Percentiles rank a stretch among this genome's conserved stretches.
Conservation (phyloP, 768 basidiomycete genomes). For the Hericium rajendrae region DNA sequence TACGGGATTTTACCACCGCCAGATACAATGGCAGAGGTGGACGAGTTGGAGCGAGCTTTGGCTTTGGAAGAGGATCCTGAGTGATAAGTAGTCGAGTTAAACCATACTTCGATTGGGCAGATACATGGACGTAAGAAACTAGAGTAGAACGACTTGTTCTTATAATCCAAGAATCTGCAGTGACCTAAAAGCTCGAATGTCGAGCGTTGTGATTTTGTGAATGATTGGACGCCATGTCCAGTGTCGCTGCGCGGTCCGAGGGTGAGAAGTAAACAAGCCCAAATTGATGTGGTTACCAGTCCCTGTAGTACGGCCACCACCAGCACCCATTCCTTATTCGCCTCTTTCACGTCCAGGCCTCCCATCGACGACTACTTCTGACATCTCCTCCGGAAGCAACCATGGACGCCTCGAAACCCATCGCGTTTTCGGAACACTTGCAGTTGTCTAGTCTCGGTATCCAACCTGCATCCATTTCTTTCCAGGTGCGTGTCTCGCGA, state of each 20-base stretch:
- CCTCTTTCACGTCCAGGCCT: slow-evolving; percentile 2
- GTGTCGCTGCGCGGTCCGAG: too few relatives aligned
- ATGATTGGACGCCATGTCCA: background rate
- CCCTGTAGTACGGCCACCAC: background rate
- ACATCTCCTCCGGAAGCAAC: slow-evolving; percentile 7
- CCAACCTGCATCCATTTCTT: slow-evolving; percentile 94
- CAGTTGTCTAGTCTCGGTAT: slow-evolving; percentile 94
- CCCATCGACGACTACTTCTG: slow-evolving; percentile 2
- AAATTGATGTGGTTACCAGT: slow-evolving; percentile 5
- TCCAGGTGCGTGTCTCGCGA: slow-evolving; percentile 55
- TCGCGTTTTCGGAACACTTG: slow-evolving; percentile 82
- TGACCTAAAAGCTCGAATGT: too few relatives aligned
- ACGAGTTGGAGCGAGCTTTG: slow-evolving; percentile 69
- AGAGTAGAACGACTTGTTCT: background rate
- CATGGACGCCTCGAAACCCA: slow-evolving; percentile 53
- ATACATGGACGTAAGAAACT: too few relatives aligned
- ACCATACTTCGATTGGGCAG: too few relatives aligned
- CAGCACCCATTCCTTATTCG: slow-evolving; percentile 4
- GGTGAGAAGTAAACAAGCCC: slow-evolving; percentile 10
- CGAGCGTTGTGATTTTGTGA: too few relatives aligned
- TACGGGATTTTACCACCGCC: slow-evolving; percentile 67
- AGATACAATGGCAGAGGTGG: slow-evolving; percentile 37
- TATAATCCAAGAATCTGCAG: background rate
- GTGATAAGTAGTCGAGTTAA: too few relatives aligned
- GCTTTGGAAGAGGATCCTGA: slow-evolving; percentile 44